Percentiles rank a stretch among this genome's conserved stretches.
Conservation (phyloP, 495 filamentous ascomycete species). For the Hypomontagnella monticulosa region DNA sequence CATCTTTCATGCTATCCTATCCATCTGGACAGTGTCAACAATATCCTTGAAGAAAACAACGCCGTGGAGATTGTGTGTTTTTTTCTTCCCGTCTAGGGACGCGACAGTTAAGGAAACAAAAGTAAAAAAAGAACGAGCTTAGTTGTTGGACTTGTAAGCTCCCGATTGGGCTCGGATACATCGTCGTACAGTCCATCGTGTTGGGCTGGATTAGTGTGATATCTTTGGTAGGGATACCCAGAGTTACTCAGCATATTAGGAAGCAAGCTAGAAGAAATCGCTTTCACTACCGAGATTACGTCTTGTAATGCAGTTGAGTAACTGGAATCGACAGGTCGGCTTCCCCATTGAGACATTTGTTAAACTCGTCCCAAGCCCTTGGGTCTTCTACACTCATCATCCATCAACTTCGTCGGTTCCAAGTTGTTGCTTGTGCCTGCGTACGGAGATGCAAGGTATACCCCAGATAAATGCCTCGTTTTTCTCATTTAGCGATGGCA, state of each 20-base stretch:
- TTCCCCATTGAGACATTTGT: constrained; percentile 29
- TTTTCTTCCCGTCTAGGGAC: no score
- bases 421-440: constrained; percentile 3
- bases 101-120: background rate
- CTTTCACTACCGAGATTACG: constrained; percentile 32
- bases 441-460: constrained; percentile 24
- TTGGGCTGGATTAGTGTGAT: constrained; percentile 6
- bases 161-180: background rate
- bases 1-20: constrained; percentile 16
- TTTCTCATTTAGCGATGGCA: constrained; percentile 5
- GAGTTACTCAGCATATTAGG: constrained; percentile 9
- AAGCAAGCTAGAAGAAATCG: constrained; percentile 24
- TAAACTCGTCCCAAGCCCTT: constrained; percentile 33
- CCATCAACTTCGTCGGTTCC: constrained; percentile 1
- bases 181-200: background rate
- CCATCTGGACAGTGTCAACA: background rate
- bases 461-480: constrained; percentile 1
- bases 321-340: constrained; percentile 11
- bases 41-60: background rate
- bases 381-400: constrained; percentile 9
- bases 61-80: no score
- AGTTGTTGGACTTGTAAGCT: background rate
- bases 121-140: background rate
- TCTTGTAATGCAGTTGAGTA: constrained; percentile 33
- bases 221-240: constrained; percentile 21